phyloP scores from a whole-genome alignment of 73 alveolate genomes.

The Paramecium biaurelia region DNA sequence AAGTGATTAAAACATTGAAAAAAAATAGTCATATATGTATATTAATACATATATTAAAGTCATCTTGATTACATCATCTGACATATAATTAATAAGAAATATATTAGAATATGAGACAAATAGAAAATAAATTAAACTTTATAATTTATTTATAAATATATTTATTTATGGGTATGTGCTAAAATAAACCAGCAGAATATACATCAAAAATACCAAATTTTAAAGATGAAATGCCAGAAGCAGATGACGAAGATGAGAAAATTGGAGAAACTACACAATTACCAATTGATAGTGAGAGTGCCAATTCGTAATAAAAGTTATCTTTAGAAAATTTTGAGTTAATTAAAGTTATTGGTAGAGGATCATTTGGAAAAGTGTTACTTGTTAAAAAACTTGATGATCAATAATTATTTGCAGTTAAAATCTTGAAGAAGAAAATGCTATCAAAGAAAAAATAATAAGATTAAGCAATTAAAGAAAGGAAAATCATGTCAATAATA shows the following conservation, averaged over 20 bases:
- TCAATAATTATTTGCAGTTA: slow-evolving; percentile 35
- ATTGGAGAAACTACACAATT: not conserved
- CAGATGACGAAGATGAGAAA: not conserved
- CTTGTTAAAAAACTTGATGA: slow-evolving; percentile 74
- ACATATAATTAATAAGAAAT: not conserved
- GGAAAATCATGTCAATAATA: slow-evolving; percentile 76
- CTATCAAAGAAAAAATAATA: not conserved
- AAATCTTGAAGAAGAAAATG: slow-evolving; percentile 18
- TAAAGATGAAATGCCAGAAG: not conserved
- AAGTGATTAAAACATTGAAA: not conserved
- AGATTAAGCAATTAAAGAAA: slow-evolving; percentile 61
- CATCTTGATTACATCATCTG: not conserved
- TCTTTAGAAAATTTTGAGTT: slow-evolving; percentile 64
- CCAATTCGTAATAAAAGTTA: not conserved
- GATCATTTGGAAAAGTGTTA: slow-evolving; percentile 93
- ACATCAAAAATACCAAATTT: not conserved
- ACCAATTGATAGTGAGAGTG: not conserved
- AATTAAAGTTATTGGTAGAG: slow-evolving; percentile 88
- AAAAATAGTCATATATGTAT: not conserved
- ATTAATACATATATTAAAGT: not conserved
- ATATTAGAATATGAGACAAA: not conserved
- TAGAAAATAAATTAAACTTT: not conserved
- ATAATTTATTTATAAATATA: not conserved
- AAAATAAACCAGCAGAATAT: not conserved
- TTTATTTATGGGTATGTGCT: not conserved